Conservation (phyloP, 805 yeast species). For the Wickerhamiella allomyrinae region DNA sequence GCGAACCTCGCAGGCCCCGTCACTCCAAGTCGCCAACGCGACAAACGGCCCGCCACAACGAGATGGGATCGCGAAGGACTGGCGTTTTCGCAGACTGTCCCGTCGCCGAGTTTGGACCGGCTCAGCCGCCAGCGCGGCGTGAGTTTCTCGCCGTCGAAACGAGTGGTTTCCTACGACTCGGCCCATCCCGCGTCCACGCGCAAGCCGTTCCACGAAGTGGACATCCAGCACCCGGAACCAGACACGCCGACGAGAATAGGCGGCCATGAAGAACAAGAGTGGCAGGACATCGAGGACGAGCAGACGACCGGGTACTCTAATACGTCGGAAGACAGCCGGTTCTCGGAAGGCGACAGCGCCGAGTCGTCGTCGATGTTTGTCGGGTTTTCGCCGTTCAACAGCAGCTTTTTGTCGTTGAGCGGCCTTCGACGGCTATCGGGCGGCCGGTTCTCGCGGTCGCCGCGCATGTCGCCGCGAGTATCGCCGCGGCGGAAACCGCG, state of each 20-base stretch:
- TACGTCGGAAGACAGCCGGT: neutral
- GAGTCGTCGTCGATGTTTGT: neutral
- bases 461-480: neutral
- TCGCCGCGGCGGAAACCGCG: neutral
- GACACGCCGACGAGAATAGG: neutral
- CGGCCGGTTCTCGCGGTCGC: neutral
- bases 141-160: slow-evolving; percentile 1
- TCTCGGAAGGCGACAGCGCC: neutral
- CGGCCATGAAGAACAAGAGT: neutral
- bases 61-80: slow-evolving; percentile 1
- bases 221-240: neutral
- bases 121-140: neutral
- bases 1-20: neutral
- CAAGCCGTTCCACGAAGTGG: neutral
- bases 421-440: neutral
- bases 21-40: slow-evolving; percentile 2
- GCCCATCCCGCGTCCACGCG: neutral
- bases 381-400: slow-evolving; percentile 1
- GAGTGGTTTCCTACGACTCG: slow-evolving; percentile 1
- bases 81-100: neutral
- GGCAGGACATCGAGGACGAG: slow-evolving; percentile 1
- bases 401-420: neutral
- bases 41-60: neutral
- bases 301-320: neutral
- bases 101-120: neutral